Percentiles rank a stretch among this genome's conserved stretches.
phyloP scores from a whole-genome alignment of 176 grass and related monocot species.

The Cenchrus americanus region DNA sequence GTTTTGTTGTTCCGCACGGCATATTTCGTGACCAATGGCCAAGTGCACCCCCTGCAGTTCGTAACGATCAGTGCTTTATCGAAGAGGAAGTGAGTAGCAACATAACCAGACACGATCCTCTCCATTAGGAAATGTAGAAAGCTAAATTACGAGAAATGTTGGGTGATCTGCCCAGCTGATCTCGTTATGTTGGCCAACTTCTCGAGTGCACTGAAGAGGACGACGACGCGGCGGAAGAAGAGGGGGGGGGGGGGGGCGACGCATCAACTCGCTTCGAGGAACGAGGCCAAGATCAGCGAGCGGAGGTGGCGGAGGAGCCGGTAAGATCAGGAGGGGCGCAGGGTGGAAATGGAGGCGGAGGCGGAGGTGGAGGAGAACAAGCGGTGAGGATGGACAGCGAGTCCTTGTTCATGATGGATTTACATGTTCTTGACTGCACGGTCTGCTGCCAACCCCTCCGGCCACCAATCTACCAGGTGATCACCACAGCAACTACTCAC shows the following conservation, averaged over 20 bases:
- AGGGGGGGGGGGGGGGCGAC: no score
- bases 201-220: no score
- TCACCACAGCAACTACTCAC: background rate
- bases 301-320: background rate
- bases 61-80: no score
- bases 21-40: no score
- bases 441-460: background rate
- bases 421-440: background rate
- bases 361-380: background rate
- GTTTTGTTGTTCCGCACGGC: no score
- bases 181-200: no score
- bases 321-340: background rate
- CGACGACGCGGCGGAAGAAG: background rate
- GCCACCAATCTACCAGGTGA: slow-evolving; percentile 13
- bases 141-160: no score
- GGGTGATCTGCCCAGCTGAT: no score
- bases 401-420: background rate
- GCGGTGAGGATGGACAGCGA: background rate
- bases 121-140: no score
- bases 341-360: background rate
- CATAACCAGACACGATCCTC: no score
- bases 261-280: background rate
- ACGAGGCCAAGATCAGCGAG: background rate
- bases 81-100: no score
- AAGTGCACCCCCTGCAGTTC: no score